Percentiles rank a stretch among this genome's conserved stretches.
Evolutionary conservation across 169 alveolate species (phyloP).

Genomic region (Plasmodium malariae): DNA sequence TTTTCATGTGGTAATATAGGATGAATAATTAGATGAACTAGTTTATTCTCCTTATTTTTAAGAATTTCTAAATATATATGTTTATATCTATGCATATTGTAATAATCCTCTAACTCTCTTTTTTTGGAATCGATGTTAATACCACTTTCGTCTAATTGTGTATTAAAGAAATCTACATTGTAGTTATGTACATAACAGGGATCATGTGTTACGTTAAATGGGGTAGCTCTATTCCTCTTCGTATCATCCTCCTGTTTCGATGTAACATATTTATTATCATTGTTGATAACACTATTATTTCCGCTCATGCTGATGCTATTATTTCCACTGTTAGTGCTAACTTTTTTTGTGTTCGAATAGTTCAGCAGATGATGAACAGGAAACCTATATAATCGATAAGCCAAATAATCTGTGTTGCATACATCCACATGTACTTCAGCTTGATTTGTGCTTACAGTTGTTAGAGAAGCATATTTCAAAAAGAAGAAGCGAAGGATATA

Average conservation of each 20-base stretch:
- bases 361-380: slow-evolving; percentile 74
- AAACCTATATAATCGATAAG: slow-evolving; percentile 77
- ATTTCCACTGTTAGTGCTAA: neutral
- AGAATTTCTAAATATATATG: slow-evolving; percentile 81
- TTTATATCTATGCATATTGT: slow-evolving; percentile 55
- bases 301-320: too few species aligned
- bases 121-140: slow-evolving; percentile 20
- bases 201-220: slow-evolving; percentile 20
- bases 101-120: slow-evolving; percentile 39
- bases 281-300: too few species aligned
- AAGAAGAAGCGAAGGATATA: slow-evolving; percentile 81
- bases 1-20: slow-evolving; percentile 82
- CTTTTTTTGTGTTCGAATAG: neutral
- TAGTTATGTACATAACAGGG: slow-evolving; percentile 68
- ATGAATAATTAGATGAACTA: slow-evolving; percentile 78
- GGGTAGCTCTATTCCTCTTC: neutral
- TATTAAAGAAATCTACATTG: slow-evolving; percentile 35
- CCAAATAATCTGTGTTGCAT: slow-evolving; percentile 78
- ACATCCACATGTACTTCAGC: slow-evolving; percentile 83
- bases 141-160: slow-evolving; percentile 57
- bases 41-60: slow-evolving; percentile 80
- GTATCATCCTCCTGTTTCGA: neutral
- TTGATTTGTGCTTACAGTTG: slow-evolving; percentile 82
- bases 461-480: slow-evolving; percentile 80
- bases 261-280: too few species aligned